phyloP scores from a whole-genome alignment of 345 rosid species.

The Bretschneidera sinensis region DNA sequence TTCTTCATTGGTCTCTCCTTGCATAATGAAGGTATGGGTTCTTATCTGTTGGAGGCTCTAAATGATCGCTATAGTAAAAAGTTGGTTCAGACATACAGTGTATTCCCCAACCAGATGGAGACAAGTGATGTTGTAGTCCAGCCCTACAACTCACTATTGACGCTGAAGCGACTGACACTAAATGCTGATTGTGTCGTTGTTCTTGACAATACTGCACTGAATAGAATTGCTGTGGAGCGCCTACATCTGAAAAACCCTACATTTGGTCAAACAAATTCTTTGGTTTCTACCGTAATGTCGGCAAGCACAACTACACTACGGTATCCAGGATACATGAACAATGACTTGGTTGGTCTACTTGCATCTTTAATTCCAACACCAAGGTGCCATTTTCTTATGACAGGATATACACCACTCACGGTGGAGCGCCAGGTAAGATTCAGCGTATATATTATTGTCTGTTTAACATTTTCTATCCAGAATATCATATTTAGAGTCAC shows the following conservation, averaged over 20 bases:
- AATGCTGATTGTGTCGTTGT: constrained; percentile 99
- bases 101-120: constrained; percentile 99
- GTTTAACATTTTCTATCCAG: not conserved
- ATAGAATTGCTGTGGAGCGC: constrained; percentile 95
- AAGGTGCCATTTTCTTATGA: constrained; percentile 99
- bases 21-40: constrained; percentile 81
- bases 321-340: constrained; percentile 98
- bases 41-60: constrained; percentile 87
- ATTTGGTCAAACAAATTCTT: constrained; percentile 86
- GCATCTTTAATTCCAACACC: constrained; percentile 98
- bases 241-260: constrained; percentile 85
- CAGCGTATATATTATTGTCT: constrained; percentile 4
- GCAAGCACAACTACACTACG: constrained; percentile 97
- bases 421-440: constrained; percentile 85
- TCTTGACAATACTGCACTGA: constrained; percentile 93
- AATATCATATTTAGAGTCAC: not conserved
- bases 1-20: constrained; percentile 12
- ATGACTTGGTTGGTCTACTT: constrained; percentile 96
- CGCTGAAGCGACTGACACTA: constrained; percentile 85
- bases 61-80: constrained; percentile 99
- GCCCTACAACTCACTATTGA: constrained; percentile 93
- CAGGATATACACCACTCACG: constrained; percentile 94
- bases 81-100: constrained; percentile 95
- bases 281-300: constrained; percentile 98
- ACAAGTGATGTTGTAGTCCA: constrained; percentile 98